Evolutionary conservation across 2,329 filamentous ascomycete species (phyloP).

Genomic region (Cladosporium sp.): DNA sequence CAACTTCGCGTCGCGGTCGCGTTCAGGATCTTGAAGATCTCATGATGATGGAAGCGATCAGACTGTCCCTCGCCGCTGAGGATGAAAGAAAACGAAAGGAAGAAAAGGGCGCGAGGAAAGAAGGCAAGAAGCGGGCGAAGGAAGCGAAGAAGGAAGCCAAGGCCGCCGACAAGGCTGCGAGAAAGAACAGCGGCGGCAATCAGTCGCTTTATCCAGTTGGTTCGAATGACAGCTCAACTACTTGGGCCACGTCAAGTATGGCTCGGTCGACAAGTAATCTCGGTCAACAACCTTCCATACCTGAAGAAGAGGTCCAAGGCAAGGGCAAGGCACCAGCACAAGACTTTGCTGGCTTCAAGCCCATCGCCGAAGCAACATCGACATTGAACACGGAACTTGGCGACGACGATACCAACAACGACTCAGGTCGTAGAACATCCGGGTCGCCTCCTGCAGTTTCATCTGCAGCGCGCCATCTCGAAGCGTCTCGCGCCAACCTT

Average conservation of each 20-base stretch:
- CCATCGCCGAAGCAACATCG: conserved; percentile 39
- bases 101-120: conserved; percentile 75
- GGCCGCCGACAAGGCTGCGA: conserved; percentile 58
- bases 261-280: conserved; percentile 49
- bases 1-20: conserved; percentile 55
- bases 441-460: conserved; percentile 4
- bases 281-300: conserved; percentile 37
- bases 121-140: conserved; percentile 80
- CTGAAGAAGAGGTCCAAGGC: conserved; percentile 29
- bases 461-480: conserved; percentile 42
- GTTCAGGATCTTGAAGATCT: conserved; percentile 92
- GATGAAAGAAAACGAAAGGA: conserved; percentile 86
- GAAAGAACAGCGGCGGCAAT: conserved; percentile 46
- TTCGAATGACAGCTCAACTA: conserved; percentile 31
- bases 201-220: conserved; percentile 53
- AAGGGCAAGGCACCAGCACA: conserved; percentile 48
- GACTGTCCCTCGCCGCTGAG: conserved; percentile 84
- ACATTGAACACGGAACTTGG: conserved; percentile 34
- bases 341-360: conserved; percentile 39
- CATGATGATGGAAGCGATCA: conserved; percentile 97
- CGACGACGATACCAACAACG: conserved; percentile 19
- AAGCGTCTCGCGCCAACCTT: conserved; percentile 42
- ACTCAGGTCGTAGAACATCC: conserved; percentile 26
- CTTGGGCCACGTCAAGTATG: conserved; percentile 31
- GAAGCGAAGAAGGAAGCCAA: conserved; percentile 62